phyloP scores from a whole-genome alignment of 1,284 basidiomycete species.

The Inonotus obliquus region DNA sequence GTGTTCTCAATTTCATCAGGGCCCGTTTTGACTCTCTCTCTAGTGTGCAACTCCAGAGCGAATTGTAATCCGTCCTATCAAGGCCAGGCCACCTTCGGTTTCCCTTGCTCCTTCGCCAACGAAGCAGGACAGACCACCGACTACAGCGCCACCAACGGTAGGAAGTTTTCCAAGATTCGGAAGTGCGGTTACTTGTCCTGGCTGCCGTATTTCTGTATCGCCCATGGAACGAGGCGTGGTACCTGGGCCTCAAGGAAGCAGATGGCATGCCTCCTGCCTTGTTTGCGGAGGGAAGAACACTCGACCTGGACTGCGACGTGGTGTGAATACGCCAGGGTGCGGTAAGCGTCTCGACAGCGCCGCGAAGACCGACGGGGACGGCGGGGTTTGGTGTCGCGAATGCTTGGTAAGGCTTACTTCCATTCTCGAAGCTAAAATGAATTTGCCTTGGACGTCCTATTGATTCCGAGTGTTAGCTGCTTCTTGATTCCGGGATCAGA shows the following conservation, averaged over 20 bases:
- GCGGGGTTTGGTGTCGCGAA: constrained; percentile 76
- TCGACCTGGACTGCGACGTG: constrained; percentile 35
- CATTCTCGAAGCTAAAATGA: constrained; percentile 2
- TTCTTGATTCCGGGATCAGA: constrained; percentile 42
- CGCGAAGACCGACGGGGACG: constrained; percentile 67
- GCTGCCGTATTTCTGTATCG: constrained; percentile 65
- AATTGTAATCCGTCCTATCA: constrained; percentile 17
- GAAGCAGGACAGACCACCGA: constrained; percentile 8
- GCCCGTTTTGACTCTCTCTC: constrained; percentile 12
- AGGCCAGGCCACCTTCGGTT: constrained; percentile 8
- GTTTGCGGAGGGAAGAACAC: constrained; percentile 68
- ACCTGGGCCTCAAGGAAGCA: constrained; percentile 70
- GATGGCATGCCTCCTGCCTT: constrained; percentile 73
- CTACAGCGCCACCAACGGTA: constrained; percentile 22
- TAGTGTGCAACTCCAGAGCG: constrained; percentile 48
- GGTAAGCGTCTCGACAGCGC: constrained; percentile 78
- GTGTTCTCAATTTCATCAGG: background rate
- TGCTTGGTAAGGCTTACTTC: constrained; percentile 53
- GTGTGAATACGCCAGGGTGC: constrained; percentile 63
- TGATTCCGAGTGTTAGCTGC: constrained; percentile 39
- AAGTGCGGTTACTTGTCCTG: constrained; percentile 58
- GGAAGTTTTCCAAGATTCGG: constrained; percentile 60
- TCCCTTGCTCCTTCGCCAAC: constrained; percentile 5
- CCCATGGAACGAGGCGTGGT: constrained; percentile 80
- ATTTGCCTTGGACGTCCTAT: constrained; percentile 13